phyloP scores from a whole-genome alignment of 805 yeast genomes.

The Suhomyces prunicola region DNA sequence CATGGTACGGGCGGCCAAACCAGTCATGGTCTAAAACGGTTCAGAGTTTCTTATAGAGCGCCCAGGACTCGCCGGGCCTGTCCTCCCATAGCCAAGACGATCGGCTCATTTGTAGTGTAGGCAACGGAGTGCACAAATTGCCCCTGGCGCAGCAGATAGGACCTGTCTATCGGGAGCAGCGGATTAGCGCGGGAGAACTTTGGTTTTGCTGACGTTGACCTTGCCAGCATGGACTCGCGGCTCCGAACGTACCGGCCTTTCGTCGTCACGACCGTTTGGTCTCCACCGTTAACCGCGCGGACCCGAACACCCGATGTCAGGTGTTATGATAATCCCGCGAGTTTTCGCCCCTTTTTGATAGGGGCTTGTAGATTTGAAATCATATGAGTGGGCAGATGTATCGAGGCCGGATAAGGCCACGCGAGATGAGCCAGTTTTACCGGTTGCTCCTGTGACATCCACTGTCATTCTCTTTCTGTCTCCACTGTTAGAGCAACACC shows the following conservation, averaged over 20 bases:
- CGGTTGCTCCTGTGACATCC: background rate
- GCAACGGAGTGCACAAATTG: background rate
- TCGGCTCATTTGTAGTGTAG: background rate
- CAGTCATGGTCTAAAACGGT: background rate
- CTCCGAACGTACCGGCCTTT: background rate
- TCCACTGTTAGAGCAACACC: background rate
- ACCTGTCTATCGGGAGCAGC: background rate
- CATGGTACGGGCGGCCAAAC: background rate
- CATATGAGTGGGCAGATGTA: background rate
- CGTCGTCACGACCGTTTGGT: background rate
- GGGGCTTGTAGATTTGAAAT: background rate
- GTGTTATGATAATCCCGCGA: background rate
- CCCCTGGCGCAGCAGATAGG: background rate
- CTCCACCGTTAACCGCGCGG: background rate
- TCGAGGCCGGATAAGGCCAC: background rate
- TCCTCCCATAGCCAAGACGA: background rate
- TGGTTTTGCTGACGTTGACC: too few relatives aligned
- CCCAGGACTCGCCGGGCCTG: background rate
- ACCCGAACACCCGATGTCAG: background rate
- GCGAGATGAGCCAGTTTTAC: background rate
- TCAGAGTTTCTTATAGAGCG: background rate
- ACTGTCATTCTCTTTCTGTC: background rate
- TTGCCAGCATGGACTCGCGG: background rate
- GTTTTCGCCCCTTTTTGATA: constrained; percentile 4
- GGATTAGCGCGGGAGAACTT: background rate